phyloP scores from a whole-genome alignment of 1,139 yeast species.

The Blastobotrys apis region DNA sequence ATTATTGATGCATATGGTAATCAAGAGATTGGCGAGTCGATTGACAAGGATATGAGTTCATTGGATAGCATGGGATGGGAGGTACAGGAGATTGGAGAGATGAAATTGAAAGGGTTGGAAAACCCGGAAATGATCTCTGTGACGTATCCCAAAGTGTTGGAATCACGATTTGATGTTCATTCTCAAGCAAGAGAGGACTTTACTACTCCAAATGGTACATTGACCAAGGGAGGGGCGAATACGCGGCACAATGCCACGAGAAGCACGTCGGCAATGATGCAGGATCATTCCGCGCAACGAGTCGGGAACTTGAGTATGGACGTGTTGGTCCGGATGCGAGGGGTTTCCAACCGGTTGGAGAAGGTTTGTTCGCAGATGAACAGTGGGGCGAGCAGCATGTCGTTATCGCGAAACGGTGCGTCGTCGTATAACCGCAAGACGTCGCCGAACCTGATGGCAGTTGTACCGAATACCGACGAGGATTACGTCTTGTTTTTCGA shows the following conservation, averaged over 20 bases:
- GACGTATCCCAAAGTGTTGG: constrained; percentile 64
- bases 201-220: constrained; percentile 7
- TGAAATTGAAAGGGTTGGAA: constrained; percentile 89
- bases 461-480: constrained; percentile 32
- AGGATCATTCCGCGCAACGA: constrained; percentile 8
- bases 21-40: constrained; percentile 54
- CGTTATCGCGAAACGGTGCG: constrained; percentile 1
- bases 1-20: constrained; percentile 58
- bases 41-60: constrained; percentile 64
- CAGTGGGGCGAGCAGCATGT: constrained; percentile 4
- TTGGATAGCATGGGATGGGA: constrained; percentile 67
- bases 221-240: not conserved
- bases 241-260: not conserved
- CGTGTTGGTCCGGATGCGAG: constrained; percentile 42
- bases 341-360: constrained; percentile 48
- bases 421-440: constrained; percentile 31
- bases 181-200: constrained; percentile 29
- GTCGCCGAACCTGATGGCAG: constrained; percentile 18
- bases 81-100: constrained; percentile 75
- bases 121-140: constrained; percentile 84
- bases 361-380: constrained; percentile 42
- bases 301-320: constrained; percentile 32
- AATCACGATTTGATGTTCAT: constrained; percentile 50
- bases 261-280: not conserved
- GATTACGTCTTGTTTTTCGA: constrained; percentile 50